Evolutionary conservation across 2,329 filamentous ascomycete species (phyloP).

Genomic region (Truncatella angustata): DNA sequence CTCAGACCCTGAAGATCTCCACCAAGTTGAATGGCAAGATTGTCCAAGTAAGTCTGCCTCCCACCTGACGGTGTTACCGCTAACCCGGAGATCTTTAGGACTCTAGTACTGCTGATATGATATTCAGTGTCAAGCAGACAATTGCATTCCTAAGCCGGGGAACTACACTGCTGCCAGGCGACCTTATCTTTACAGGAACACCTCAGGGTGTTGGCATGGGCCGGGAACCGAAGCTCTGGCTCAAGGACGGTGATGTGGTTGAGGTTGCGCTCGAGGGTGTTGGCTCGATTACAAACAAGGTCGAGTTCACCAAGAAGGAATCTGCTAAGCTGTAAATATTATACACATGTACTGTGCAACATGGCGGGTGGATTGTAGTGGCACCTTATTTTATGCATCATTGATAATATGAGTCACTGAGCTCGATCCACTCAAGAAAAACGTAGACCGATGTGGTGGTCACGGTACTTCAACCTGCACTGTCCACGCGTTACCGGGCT

Average conservation of each 20-base stretch:
- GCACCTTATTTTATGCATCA: no score
- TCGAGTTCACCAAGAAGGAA: conserved; percentile 38
- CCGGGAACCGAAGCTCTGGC: conserved; percentile 62
- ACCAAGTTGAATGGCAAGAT: conserved; percentile 59
- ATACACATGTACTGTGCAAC: no score
- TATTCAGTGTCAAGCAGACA: conserved; percentile 59
- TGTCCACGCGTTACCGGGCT: no score
- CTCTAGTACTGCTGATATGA: conserved; percentile 59
- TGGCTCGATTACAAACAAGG: conserved; percentile 56
- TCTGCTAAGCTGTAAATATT: conserved; percentile 31
- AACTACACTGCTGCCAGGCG: conserved; percentile 61
- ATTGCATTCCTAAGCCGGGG: conserved; percentile 60
- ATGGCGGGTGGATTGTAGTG: no score
- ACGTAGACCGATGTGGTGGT: no score
- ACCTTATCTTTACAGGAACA: conserved; percentile 67
- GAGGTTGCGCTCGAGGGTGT: conserved; percentile 67
- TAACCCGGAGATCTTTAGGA: conserved; percentile 30
- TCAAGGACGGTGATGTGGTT: conserved; percentile 68
- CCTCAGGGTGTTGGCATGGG: conserved; percentile 72
- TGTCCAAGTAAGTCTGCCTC: conserved; percentile 44
- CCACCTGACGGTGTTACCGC: neutral
- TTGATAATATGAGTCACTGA: no score
- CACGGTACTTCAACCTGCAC: no score
- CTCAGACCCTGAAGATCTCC: conserved; percentile 53
- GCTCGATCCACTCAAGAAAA: no score